phyloP scores from a whole-genome alignment of 148 eudicot species.

The Cornus kousa region DNA sequence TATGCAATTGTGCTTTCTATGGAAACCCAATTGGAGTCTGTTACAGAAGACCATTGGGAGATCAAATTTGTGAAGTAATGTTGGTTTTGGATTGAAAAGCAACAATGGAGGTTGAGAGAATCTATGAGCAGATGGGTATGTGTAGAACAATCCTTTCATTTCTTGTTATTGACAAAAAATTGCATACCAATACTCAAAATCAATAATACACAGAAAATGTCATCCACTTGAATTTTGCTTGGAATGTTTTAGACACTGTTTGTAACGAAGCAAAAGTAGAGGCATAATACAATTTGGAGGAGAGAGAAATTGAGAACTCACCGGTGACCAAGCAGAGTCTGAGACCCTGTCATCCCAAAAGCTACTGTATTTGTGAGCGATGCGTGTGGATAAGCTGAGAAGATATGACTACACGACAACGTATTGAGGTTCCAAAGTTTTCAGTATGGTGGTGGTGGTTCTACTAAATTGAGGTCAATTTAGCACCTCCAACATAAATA shows the following conservation, averaged over 20 bases:
- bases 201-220: too few relatives aligned
- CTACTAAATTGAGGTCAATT: too few relatives aligned
- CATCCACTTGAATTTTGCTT: background rate
- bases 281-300: too few relatives aligned
- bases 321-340: background rate
- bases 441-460: too few relatives aligned
- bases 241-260: background rate
- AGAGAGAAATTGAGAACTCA: background rate
- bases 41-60: slow-evolving; percentile 23
- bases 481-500: too few relatives aligned
- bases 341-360: too few relatives aligned
- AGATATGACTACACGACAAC: too few relatives aligned
- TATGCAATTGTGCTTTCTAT: slow-evolving; percentile 20
- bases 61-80: slow-evolving; percentile 7
- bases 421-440: too few relatives aligned
- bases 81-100: slow-evolving; percentile 11
- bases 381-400: too few relatives aligned
- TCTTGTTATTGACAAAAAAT: background rate
- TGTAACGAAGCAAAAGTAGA: background rate
- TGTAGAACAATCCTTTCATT: slow-evolving; percentile 32
- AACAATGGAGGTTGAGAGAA: slow-evolving; percentile 25
- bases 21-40: slow-evolving; percentile 19
- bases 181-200: too few relatives aligned
- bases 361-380: too few relatives aligned
- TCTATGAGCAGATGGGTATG: slow-evolving; percentile 16